A percentile compares a stretch with the other conserved stretches of the same genome.
Evolutionary conservation across 78 protist species (phyloP).

Genomic region (Isochrysis galbana): DNA sequence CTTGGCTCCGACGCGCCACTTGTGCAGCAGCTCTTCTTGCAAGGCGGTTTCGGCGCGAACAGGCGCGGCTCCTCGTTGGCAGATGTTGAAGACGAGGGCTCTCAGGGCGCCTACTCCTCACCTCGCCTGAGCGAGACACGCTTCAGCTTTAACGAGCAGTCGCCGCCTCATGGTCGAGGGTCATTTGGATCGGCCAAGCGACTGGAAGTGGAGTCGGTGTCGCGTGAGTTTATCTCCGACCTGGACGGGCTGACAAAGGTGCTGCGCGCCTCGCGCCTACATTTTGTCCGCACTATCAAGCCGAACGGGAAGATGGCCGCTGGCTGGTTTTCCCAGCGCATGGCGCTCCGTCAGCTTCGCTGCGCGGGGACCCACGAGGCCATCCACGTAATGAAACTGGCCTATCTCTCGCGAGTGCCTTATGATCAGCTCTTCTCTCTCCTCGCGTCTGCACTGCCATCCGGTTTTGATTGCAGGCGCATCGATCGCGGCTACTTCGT

Average conservation of each 20-base stretch:
- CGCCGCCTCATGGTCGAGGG: no score
- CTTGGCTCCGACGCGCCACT: neutral
- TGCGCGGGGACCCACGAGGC: neutral
- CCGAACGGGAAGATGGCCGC: neutral
- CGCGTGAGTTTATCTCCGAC: neutral
- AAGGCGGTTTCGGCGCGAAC: neutral
- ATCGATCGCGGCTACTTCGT: neutral
- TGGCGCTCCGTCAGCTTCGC: neutral
- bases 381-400: neutral
- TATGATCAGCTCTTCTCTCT: neutral
- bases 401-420: neutral
- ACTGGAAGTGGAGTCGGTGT: neutral
- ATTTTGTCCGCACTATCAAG: slow-evolving; percentile 10
- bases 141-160: neutral
- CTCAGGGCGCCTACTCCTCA: neutral
- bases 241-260: neutral
- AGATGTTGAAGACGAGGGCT: neutral
- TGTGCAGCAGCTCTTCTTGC: neutral
- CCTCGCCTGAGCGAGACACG: neutral
- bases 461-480: neutral
- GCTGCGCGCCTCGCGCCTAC: neutral
- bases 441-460: neutral
- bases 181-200: neutral
- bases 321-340: neutral
- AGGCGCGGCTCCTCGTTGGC: neutral